phyloP scores from a whole-genome alignment of 352 stramenopile genomes.

The Discostella stelligera region DNA sequence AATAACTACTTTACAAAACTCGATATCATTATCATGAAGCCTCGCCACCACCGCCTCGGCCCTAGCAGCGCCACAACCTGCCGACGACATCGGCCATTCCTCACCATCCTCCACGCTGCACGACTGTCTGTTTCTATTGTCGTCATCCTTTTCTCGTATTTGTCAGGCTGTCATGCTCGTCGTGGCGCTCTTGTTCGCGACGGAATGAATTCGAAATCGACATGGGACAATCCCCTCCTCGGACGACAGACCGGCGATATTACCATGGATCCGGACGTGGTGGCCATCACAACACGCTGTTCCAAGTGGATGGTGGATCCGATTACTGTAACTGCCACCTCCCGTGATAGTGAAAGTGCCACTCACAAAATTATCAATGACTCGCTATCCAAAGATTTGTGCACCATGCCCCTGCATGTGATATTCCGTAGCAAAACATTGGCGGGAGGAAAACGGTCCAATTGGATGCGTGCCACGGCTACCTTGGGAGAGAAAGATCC shows the following conservation, averaged over 20 bases:
- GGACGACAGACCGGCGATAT: constrained; percentile 19
- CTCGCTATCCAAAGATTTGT: constrained; percentile 10
- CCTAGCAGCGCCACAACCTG: too few relatives aligned
- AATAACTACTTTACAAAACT: too few relatives aligned
- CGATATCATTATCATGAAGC: too few relatives aligned
- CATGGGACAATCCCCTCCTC: constrained; percentile 30
- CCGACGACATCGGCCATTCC: too few relatives aligned
- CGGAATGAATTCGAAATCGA: constrained; percentile 32
- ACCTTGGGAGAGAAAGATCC: constrained; percentile 16
- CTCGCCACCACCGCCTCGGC: too few relatives aligned
- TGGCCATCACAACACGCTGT: constrained; percentile 23
- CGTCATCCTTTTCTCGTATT: constrained; percentile 7
- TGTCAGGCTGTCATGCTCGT: background rate
- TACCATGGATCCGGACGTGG: constrained; percentile 27
- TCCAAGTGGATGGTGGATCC: constrained; percentile 40
- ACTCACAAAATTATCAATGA: background rate
- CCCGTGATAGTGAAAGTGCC: background rate
- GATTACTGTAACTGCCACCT: background rate
- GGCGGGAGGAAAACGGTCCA: constrained; percentile 29
- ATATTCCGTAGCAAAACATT: constrained; percentile 33
- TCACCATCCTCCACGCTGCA: too few relatives aligned
- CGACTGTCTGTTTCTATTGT: background rate
- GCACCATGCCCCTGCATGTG: constrained; percentile 21
- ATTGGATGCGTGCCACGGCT: constrained; percentile 48
- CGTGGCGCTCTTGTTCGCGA: constrained; percentile 26